phyloP scores from a whole-genome alignment of 495 filamentous ascomycete species.

The Penicillium arizonense region DNA sequence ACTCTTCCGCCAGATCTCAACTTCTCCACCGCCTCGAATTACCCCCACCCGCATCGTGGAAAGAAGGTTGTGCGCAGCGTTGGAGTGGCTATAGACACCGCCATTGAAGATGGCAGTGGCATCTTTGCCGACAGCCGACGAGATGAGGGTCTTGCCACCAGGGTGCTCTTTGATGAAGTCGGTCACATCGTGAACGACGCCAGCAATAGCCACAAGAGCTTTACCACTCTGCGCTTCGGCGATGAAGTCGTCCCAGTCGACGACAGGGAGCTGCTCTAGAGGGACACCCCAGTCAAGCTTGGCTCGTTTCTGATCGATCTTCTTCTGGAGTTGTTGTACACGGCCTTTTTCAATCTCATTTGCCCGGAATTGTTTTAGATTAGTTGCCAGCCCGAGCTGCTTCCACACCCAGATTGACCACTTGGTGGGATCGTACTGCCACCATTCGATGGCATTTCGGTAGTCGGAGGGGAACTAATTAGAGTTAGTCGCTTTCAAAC shows the following conservation, averaged over 20 bases:
- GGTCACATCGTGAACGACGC: slow-evolving; percentile 85
- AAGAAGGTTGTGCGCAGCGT: slow-evolving; percentile 88
- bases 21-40: slow-evolving; percentile 85
- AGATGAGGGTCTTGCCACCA: slow-evolving; percentile 84
- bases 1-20: slow-evolving; percentile 72
- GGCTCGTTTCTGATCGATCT: slow-evolving; percentile 84
- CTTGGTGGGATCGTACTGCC: slow-evolving; percentile 94
- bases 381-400: slow-evolving; percentile 81
- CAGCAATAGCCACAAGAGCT: slow-evolving; percentile 77
- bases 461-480: slow-evolving; percentile 87
- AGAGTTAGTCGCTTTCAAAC: background rate
- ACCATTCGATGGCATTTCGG: slow-evolving; percentile 92
- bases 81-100: slow-evolving; percentile 88
- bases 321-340: slow-evolving; percentile 91
- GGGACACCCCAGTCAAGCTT: slow-evolving; percentile 88
- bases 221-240: slow-evolving; percentile 75
- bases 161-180: slow-evolving; percentile 89
- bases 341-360: slow-evolving; percentile 97
- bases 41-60: slow-evolving; percentile 89
- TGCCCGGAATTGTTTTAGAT: slow-evolving; percentile 86
- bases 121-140: slow-evolving; percentile 82
- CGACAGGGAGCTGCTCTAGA: slow-evolving; percentile 82
- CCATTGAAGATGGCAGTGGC: slow-evolving; percentile 95
- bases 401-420: slow-evolving; percentile 90
- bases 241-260: slow-evolving; percentile 86